Base-by-base conservation (phyloP, 306 rosid genomes). In the Pyrus bretschneideri region DNA sequence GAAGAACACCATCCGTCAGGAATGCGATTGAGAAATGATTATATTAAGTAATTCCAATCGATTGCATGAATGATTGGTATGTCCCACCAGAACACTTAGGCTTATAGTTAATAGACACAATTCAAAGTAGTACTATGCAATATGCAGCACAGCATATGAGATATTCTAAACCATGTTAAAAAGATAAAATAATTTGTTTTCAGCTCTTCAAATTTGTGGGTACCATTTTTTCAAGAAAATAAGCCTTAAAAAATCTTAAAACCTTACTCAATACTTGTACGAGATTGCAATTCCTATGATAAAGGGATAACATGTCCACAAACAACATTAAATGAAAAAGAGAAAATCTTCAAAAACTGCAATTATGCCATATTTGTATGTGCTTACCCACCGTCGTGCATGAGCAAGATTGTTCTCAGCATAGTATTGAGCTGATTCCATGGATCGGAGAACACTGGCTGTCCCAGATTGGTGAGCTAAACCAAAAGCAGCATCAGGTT, bases 371-470 rank as follows among this genome's bases (percentile, higher is more conserved):
- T 60, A 84, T 78, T 54, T 70, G 61, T 81, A 75, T 79, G 89
- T 92, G 96, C 99, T 95, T 95, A 91, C 99, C 99, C 97, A 95
- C 99, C 99, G 93, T 92, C 93, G 90, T 84, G 99, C 99, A 83
- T 67, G 61, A 74, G 72, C 85, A 86, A 95, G 54, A 82, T 89
- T 79, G 78, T 92, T 95, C 81, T 89, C 93, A 68, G 67, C 14
- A 86, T 88, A 95, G 77, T 95, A 95, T 59, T 83, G 78, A 30
- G 96, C 29, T 11, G 99, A 95, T 83, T 92, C 99, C 99, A 95
- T 95, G 80, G 99, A 95, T 75, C 90, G 88, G 74, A 86, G 85
- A 86, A 95, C 77, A 68, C 90, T 80, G 45, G 89, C 83, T 51
- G 81, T 81, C 75, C 92, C 97, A 63, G 69, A 33, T 75, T 38